These are phyloP conservation scores for Discostella stelligeroides DNA, from an alignment of 108 stramenopile species.

Conservation along the genomic window DNA sequence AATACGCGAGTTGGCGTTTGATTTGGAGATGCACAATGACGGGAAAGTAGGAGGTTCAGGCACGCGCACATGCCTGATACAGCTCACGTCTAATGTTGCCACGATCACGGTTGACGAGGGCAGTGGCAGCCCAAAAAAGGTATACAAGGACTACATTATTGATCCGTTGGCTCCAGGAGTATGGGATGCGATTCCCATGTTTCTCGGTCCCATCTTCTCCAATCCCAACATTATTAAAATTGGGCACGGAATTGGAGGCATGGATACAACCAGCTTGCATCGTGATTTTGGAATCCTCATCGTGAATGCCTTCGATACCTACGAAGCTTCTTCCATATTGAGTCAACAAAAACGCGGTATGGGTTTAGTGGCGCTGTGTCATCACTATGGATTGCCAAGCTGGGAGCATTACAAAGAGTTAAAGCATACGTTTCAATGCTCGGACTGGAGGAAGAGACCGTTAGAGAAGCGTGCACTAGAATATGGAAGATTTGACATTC, in stretches of 20 bases:
- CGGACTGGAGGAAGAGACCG: conserved; percentile 92
- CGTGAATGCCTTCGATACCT: conserved; percentile 95
- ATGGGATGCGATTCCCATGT: conserved; percentile 59
- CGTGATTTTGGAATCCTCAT: conserved; percentile 94
- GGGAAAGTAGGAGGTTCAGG: conserved; percentile 21
- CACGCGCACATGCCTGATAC: conserved; percentile 70
- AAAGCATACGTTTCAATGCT: conserved; percentile 82
- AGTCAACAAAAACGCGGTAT: conserved; percentile 31
- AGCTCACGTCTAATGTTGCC: conserved; percentile 62
- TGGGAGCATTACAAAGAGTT: conserved; percentile 56
- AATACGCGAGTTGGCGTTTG: conserved; percentile 72
- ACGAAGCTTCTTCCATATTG: conserved; percentile 70
- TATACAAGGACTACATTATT: conserved; percentile 74
- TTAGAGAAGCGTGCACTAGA: conserved; percentile 80
- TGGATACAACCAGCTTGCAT: conserved; percentile 88
- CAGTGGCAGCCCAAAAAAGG: conserved; percentile 7
- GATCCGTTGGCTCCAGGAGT: conserved; percentile 77
- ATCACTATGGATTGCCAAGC: conserved; percentile 67
- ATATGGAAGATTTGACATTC: conserved; percentile 86
- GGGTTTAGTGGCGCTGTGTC: conserved; percentile 67
- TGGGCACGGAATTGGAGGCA: conserved; percentile 87
- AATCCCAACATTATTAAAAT: conserved; percentile 91
- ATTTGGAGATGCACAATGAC: conserved; percentile 77
- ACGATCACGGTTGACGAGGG: neutral
- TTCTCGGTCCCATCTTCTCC: conserved; percentile 79